Percentiles rank a stretch among this genome's conserved stretches.
phyloP scores from a whole-genome alignment of 148 eudicot genomes.

The Fallopia convolvulus region DNA sequence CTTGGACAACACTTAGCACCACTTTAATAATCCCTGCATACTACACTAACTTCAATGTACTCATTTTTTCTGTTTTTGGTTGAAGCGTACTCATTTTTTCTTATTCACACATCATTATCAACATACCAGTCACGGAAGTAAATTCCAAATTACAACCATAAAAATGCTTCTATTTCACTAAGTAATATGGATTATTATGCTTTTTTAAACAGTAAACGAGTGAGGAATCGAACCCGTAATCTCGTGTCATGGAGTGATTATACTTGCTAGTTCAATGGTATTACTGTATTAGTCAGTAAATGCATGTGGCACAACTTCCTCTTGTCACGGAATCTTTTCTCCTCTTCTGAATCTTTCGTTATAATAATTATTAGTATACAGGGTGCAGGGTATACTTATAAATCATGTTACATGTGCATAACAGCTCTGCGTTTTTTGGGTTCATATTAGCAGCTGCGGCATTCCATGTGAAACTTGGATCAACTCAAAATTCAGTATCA shows the following conservation, averaged over 20 bases:
- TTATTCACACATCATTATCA: background rate
- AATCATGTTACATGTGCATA: background rate
- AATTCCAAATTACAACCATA: background rate
- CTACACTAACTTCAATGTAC: too few species aligned
- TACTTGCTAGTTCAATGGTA: too few species aligned
- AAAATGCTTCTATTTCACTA: background rate
- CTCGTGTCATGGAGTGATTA: too few species aligned
- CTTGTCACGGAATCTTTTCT: background rate
- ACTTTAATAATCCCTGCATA: too few species aligned
- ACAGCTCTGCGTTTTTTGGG: constrained; percentile 11
- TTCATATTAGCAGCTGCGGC: background rate
- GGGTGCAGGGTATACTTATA: background rate
- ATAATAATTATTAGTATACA: background rate
- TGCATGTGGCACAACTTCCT: background rate
- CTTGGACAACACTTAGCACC: too few species aligned
- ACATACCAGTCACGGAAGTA: background rate
- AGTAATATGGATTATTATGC: background rate
- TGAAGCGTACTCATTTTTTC: too few species aligned
- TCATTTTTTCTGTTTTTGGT: too few species aligned
- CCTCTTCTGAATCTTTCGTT: background rate
- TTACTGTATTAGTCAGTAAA: too few species aligned
- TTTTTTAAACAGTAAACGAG: background rate
- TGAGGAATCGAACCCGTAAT: background rate
- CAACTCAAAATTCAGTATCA: background rate
- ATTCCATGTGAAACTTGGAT: background rate